These are phyloP conservation scores for Volvox reticuliferus DNA, from an alignment of 139 green algal species.

Conservation along the genomic window DNA sequence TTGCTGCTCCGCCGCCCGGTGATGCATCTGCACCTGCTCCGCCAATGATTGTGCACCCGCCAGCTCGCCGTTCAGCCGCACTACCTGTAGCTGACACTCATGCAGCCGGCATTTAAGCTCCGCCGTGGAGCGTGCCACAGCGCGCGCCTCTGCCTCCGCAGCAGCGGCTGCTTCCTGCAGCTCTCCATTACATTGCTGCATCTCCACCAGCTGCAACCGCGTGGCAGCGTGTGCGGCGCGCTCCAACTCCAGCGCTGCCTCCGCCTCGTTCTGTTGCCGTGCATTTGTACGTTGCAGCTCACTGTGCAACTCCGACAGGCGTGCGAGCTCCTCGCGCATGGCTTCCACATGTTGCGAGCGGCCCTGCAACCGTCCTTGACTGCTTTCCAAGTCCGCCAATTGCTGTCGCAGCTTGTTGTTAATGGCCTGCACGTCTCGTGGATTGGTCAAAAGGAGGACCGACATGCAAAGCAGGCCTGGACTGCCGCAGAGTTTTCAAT, in stretches of 20 bases:
- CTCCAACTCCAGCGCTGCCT: constrained; percentile 20
- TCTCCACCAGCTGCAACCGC: neutral
- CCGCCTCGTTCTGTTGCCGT: neutral
- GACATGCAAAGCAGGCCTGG: too few species aligned
- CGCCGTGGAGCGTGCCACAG: neutral
- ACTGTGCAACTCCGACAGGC: neutral
- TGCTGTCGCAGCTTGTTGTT: constrained; percentile 40
- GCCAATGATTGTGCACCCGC: neutral
- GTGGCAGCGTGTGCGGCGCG: neutral
- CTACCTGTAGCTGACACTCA: neutral
- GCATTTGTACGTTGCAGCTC: constrained; percentile 11
- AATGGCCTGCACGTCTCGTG: constrained; percentile 2
- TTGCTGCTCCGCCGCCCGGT: constrained; percentile 5
- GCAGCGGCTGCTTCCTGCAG: neutral
- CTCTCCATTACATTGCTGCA: neutral
- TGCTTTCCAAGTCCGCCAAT: constrained; percentile 17
- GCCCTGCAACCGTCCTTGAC: neutral
- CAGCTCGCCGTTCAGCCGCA: neutral
- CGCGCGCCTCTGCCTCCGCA: neutral
- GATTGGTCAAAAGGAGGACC: too few species aligned
- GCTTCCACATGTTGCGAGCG: neutral
- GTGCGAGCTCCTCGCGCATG: constrained; percentile 10
- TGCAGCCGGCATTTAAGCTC: neutral
- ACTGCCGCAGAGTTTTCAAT: too few species aligned
- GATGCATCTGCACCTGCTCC: constrained; percentile 8